Evolutionary conservation across 768 basidiomycete genomes (phyloP), one percentile per base, ranked within the genome.

Genomic region (Tricholoma furcatifolium): DNA sequence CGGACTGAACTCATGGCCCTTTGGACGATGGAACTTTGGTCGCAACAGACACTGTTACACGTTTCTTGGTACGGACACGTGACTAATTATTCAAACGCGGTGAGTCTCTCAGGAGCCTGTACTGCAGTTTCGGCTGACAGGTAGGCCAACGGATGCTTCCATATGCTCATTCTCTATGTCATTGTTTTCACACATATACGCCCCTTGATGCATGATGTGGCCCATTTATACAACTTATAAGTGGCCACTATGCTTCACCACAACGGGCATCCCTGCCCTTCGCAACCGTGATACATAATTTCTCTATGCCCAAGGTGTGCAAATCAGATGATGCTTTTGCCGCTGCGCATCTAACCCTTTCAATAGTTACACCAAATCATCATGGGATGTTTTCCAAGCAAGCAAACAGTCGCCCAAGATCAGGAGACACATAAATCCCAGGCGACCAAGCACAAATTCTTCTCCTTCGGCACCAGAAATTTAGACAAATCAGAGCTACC

Each of bases 341-440:
- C 7, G 27, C 27, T 27, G 27, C 27, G 27, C 27, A 27, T 27
- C 7, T 4, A 27, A 27, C 27, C 27, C 27, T 27, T 27, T 27
- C 18, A 18, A 38, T 38, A 38, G 18, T 11, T 24, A n/a, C 48
- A 3, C 30, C 31, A 20, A 23, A 40, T 24, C 18, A 49, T 27
- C 38, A 75, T 78, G 76, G 75, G 74, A 32, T 77, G 75, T 60
- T 71, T 71, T 43, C 68, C 72, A 30, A 77, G 74, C 63, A 77
- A 74, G 57, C 66, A 68, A 40, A 52, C 47, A 14, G 53, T 63
- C 17, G 20, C 36, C 36, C 12, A 46, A 23, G 51, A 31, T 40
- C 41, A 50, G n/a, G 20, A 42, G 20, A 15, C 27, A 47, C 38
- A 40, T 9, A 27, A 48, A 21, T 38, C 36, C 31, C 49, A 32